Conservation (phyloP, 139 green algal species). For the Penium margaritaceum region DNA sequence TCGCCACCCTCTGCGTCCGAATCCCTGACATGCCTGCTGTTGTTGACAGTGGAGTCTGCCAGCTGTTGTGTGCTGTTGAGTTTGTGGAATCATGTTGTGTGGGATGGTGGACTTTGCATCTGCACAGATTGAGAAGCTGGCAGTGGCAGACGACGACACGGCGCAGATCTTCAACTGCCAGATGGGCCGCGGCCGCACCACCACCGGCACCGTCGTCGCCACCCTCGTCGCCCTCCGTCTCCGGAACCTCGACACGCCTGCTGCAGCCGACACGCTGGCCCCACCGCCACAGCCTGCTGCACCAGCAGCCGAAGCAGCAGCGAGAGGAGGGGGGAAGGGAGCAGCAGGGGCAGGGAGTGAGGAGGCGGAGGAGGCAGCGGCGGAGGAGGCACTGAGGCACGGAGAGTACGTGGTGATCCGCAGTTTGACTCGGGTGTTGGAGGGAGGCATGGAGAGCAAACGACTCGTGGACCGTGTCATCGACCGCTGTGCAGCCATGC, state of each 20-base stretch:
- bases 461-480: constrained; percentile 69
- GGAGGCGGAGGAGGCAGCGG: background rate
- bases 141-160: constrained; percentile 12
- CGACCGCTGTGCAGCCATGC: constrained; percentile 61
- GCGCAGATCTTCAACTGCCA: constrained; percentile 92
- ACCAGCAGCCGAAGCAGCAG: background rate
- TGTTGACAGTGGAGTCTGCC: too few relatives aligned
- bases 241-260: too few relatives aligned
- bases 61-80: background rate
- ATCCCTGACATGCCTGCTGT: too few relatives aligned
- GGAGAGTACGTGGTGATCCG: constrained; percentile 76
- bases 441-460: constrained; percentile 60
- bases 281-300: background rate
- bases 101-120: background rate
- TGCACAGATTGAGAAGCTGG: constrained; percentile 13
- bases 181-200: constrained; percentile 89
- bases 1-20: too few relatives aligned
- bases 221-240: constrained; percentile 56
- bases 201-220: constrained; percentile 84
- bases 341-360: constrained; percentile 1
- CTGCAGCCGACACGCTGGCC: too few relatives aligned
- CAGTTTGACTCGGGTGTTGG: constrained; percentile 66
- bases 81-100: background rate
- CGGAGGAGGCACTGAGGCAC: constrained; percentile 9
- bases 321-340: background rate